phyloP scores from a whole-genome alignment of 2,329 filamentous ascomycete species.

The Chaetomiaceae sp. region DNA sequence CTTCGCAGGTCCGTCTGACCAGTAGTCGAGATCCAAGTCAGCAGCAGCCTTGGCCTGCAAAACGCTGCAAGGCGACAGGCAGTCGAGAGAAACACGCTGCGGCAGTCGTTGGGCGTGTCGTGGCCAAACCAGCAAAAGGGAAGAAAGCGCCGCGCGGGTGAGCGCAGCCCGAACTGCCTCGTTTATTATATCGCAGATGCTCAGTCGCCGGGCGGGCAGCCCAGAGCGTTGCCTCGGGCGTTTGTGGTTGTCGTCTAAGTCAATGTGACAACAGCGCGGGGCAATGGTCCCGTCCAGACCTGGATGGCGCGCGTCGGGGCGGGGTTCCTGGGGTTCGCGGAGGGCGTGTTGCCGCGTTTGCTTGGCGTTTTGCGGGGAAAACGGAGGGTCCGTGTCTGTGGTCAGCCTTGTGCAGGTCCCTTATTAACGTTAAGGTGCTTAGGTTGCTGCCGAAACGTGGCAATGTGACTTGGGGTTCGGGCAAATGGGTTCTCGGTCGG shows the following conservation, averaged over 20 bases:
- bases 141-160: neutral
- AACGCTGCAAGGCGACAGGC: slow-evolving; percentile 4
- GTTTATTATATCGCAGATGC: slow-evolving; percentile 1
- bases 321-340: too few species aligned
- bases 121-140: neutral
- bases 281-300: neutral
- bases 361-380: neutral
- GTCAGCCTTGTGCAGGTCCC: too few species aligned
- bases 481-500: too few species aligned
- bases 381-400: neutral
- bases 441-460: too few species aligned
- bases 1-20: slow-evolving; percentile 13
- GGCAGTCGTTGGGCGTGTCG: neutral
- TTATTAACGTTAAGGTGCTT: too few species aligned
- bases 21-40: slow-evolving; percentile 20
- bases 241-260: neutral
- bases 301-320: too few species aligned
- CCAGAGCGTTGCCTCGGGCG: neutral
- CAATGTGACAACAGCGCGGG: slow-evolving; percentile 3
- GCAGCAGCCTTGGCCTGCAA: slow-evolving; percentile 16
- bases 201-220: neutral
- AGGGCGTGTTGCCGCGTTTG: neutral
- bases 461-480: too few species aligned
- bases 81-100: slow-evolving; percentile 1
- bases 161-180: neutral